Percentiles rank a stretch among this genome's conserved stretches.
phyloP scores from a whole-genome alignment of 768 basidiomycete genomes.

The Leccinum obscurum region DNA sequence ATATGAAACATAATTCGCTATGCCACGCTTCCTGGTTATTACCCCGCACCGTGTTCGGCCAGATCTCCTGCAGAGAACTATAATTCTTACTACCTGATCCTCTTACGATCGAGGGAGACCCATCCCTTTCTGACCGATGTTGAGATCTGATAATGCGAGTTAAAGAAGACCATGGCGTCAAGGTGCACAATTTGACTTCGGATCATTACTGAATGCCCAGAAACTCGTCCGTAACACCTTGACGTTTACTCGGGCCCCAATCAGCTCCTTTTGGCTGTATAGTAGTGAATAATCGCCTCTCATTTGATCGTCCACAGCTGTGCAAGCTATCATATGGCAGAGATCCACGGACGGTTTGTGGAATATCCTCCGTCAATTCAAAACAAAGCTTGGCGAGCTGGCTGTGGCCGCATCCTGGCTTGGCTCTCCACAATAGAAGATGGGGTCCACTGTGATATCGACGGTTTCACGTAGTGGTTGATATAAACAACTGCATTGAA shows the following conservation, averaged over 20 bases:
- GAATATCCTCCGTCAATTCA: neutral
- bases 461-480: too few relatives aligned
- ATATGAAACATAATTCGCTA: neutral
- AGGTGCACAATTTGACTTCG: neutral
- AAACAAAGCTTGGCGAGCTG: neutral
- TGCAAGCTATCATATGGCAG: too few relatives aligned
- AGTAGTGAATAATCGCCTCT: neutral
- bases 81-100: neutral
- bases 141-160: too few relatives aligned
- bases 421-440: neutral
- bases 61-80: too few relatives aligned
- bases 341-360: neutral
- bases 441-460: neutral
- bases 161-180: too few relatives aligned
- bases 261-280: neutral
- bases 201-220: neutral
- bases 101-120: neutral
- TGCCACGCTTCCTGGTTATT: too few relatives aligned
- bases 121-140: neutral
- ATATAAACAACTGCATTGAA: neutral
- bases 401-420: neutral
- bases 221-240: neutral
- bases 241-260: neutral
- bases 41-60: too few relatives aligned
- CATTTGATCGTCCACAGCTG: neutral